These are phyloP conservation scores for Moesziomyces sp. DNA, from an alignment of 1,284 basidiomycete species.

Conservation along the genomic window DNA sequence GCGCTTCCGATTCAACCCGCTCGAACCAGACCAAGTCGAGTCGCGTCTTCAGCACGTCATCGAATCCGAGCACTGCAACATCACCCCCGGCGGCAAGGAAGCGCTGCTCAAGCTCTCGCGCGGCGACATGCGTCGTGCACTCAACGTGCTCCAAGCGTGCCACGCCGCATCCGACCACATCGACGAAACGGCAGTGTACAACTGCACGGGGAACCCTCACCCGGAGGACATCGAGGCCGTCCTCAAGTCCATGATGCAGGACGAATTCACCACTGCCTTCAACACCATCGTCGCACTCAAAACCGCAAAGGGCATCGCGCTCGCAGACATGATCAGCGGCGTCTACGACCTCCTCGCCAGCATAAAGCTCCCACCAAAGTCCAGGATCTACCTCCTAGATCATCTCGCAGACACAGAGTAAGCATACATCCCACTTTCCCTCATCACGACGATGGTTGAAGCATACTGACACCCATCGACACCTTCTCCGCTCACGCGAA, in stretches of 20 bases:
- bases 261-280: constrained; percentile 94
- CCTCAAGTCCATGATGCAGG: constrained; percentile 93
- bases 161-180: constrained; percentile 90
- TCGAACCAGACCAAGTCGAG: constrained; percentile 87
- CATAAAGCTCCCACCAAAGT: constrained; percentile 84
- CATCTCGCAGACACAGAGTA: constrained; percentile 82
- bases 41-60: constrained; percentile 83
- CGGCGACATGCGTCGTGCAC: constrained; percentile 96
- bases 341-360: constrained; percentile 90
- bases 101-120: constrained; percentile 91
- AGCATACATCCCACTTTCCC: constrained; percentile 70
- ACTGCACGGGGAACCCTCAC: constrained; percentile 95
- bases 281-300: constrained; percentile 86
- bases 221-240: constrained; percentile 92
- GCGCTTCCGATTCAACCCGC: constrained; percentile 91
- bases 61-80: constrained; percentile 83
- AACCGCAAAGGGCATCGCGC: constrained; percentile 88
- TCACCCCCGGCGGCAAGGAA: constrained; percentile 85
- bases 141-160: constrained; percentile 96
- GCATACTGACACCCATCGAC: too few relatives aligned
- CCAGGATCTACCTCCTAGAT: constrained; percentile 91
- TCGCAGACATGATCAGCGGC: constrained; percentile 94
- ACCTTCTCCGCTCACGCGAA: too few relatives aligned
- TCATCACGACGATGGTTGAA: background rate
- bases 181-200: constrained; percentile 92